Evolutionary conservation across 1,139 yeast species (phyloP), one percentile per base, ranked within the genome.

Genomic region (Pneumocystis canis): DNA sequence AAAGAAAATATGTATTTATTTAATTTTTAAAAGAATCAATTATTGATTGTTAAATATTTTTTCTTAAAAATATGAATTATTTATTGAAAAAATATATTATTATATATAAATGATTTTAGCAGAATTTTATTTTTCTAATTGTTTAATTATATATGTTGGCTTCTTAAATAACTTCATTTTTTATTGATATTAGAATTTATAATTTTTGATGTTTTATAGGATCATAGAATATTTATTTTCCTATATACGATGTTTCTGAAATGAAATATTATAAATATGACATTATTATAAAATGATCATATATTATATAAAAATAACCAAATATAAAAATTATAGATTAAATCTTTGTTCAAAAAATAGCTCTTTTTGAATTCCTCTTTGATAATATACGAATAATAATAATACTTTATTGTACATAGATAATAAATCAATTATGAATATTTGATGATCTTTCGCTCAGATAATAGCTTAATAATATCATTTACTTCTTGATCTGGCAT

Each of bases 401-500:
- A 28, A 28, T 25, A 35, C 5, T 40, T 18, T 7, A 2, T 20
- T 47, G 11, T 47, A 11, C 7, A 47, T 47, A 25, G 31, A 9
- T 14, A 9, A 47, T 25, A 3, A 47, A 47, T 25, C 25, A 28
- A 25, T 25, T 25, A 35, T 3, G n/a, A 35, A 2, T 7, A 25
- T 11, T 47, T 47, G 5, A 47, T 25, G 2, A 25, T 25, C 25
- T 47, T 47, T 20, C 54, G 53, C 18, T 47, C n/a, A 5, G 54
- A 25, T 9, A 47, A 28, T 14, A 47, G 11, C 25, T 47, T 47
- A 47, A 57, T 14, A 2, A 57, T 57, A 25, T 57, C 59, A 28
- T 35, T 39, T 28, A 9, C 11, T 57, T 63, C 65, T 53, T 63
- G 62, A 4, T 30, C 59, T 14, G 65, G 41, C 54, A 63, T 59